Conservation (phyloP, 768 basidiomycete genomes). For the Leccinum subtestaceum region DNA sequence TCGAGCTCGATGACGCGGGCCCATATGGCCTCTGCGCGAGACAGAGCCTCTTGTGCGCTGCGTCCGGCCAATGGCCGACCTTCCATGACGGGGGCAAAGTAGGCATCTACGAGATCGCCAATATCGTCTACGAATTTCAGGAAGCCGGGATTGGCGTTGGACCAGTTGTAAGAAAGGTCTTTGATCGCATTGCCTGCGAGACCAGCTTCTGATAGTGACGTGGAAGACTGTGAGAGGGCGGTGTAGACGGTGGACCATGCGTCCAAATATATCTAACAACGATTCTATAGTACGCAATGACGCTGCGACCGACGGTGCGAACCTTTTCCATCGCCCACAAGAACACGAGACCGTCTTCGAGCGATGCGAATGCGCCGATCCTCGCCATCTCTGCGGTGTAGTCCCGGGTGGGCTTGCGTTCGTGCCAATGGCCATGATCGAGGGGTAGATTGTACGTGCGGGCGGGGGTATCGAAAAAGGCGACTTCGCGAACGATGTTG, state of each 20-base stretch:
- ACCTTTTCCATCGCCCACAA: slow-evolving; percentile 83
- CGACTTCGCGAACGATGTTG: slow-evolving; percentile 56
- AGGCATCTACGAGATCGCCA: slow-evolving; percentile 44
- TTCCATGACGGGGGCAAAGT: slow-evolving; percentile 34
- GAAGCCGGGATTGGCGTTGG: slow-evolving; percentile 46
- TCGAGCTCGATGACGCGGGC: slow-evolving; percentile 59
- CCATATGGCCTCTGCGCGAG: slow-evolving; percentile 52
- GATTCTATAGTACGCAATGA: not conserved
- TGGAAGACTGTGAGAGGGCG: not conserved
- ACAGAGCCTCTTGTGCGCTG: slow-evolving; percentile 10
- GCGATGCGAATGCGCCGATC: slow-evolving; percentile 39
- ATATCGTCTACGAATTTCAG: slow-evolving; percentile 50
- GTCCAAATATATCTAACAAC: slow-evolving; percentile 59
- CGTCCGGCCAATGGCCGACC: slow-evolving; percentile 24
- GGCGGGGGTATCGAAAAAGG: slow-evolving; percentile 59
- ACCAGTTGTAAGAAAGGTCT: slow-evolving; percentile 63
- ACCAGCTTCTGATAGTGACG: slow-evolving; percentile 1
- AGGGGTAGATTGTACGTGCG: slow-evolving; percentile 44
- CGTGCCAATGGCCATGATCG: slow-evolving; percentile 38
- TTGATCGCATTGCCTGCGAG: slow-evolving; percentile 34
- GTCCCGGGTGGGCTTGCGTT: slow-evolving; percentile 59
- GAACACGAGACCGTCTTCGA: slow-evolving; percentile 67
- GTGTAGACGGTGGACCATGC: slow-evolving; percentile 56
- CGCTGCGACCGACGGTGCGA: not conserved
- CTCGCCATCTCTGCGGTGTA: slow-evolving; percentile 73